phyloP scores from a whole-genome alignment of 441 rosid genomes.

The Erodium moschatum region DNA sequence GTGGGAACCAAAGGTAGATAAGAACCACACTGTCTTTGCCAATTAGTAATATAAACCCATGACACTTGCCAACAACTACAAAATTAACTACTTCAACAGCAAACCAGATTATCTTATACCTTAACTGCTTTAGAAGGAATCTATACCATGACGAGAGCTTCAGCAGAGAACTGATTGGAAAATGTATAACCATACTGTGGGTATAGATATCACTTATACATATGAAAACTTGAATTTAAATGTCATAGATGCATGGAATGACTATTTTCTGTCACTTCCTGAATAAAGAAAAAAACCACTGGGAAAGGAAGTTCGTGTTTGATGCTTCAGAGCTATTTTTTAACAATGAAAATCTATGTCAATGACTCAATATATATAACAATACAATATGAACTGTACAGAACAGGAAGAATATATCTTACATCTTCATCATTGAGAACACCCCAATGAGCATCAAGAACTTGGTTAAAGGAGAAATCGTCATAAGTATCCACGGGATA shows the following conservation, averaged over 20 bases:
- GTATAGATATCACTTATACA: neutral
- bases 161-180: neutral
- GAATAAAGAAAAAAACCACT: neutral
- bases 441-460: slow-evolving; percentile 74
- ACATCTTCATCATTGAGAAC: slow-evolving; percentile 57
- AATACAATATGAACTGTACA: neutral
- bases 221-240: neutral
- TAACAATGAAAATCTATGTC: neutral
- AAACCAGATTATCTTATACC: neutral
- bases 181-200: neutral
- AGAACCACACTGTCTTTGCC: no score
- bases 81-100: neutral
- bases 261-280: neutral
- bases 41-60: no score
- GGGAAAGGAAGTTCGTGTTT: neutral
- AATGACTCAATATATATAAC: neutral
- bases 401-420: slow-evolving; percentile 19
- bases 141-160: neutral
- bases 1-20: slow-evolving; percentile 8
- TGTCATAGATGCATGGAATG: neutral
- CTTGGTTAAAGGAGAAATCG: slow-evolving; percentile 29
- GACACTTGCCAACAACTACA: no score
- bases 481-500: slow-evolving; percentile 60
- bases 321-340: neutral
- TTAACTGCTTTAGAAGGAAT: neutral